These are phyloP conservation scores for Lactarius hengduanensis DNA, from an alignment of 768 basidiomycete species.

Conservation along the genomic window DNA sequence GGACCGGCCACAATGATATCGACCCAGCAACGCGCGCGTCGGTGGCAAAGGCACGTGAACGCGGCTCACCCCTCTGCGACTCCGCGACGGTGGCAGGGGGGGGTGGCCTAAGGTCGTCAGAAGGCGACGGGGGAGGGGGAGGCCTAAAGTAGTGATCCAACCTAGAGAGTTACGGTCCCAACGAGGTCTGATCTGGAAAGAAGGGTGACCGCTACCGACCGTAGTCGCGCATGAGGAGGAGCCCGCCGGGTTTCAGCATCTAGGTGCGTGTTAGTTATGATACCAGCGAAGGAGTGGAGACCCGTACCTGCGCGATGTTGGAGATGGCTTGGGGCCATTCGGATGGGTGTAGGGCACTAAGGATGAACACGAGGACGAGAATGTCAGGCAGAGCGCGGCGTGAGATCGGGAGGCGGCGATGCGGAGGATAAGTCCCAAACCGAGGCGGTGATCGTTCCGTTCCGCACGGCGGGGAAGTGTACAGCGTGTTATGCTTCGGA, in stretches of 20 bases:
- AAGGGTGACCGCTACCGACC: conserved; percentile 56
- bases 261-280: conserved; percentile 33
- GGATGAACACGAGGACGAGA: conserved; percentile 90
- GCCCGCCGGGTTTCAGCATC: conserved; percentile 90
- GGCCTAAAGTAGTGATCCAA: too few relatives aligned
- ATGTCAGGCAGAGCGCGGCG: conserved; percentile 78
- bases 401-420: conserved; percentile 59
- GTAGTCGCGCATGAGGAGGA: conserved; percentile 87
- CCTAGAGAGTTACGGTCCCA: too few relatives aligned
- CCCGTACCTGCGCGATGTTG: conserved; percentile 70
- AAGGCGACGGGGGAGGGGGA: too few relatives aligned
- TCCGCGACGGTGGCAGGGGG: too few relatives aligned
- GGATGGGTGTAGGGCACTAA: conserved; percentile 88
- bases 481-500: conserved; percentile 67
- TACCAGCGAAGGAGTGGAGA: conserved; percentile 12
- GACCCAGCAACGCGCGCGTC: too few relatives aligned
- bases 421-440: conserved; percentile 89
- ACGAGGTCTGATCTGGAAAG: too few relatives aligned
- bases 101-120: too few relatives aligned
- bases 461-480: conserved; percentile 63
- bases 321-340: conserved; percentile 85
- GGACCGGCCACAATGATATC: too few relatives aligned
- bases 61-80: too few relatives aligned
- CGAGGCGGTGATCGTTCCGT: conserved; percentile 65
- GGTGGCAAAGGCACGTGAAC: too few relatives aligned